Evolutionary conservation across 2,329 filamentous ascomycete genomes (phyloP).

Genomic region (Paracoccidioides brasiliensis): DNA sequence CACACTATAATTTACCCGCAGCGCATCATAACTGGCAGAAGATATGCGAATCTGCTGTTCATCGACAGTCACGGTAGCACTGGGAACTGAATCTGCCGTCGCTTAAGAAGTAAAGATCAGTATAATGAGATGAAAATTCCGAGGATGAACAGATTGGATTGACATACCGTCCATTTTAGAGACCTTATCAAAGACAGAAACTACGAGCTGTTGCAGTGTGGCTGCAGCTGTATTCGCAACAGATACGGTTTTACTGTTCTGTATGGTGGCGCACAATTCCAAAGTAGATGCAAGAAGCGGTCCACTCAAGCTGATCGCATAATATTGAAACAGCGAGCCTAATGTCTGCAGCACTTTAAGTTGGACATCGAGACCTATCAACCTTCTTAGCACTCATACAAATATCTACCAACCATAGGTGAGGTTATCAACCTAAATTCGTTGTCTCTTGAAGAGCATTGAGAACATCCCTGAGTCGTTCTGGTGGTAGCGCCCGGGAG

Average conservation of each 20-base stretch:
- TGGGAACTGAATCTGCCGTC: not conserved
- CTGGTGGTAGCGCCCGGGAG: conserved; percentile 62
- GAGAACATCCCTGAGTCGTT: conserved; percentile 71
- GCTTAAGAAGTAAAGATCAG: not conserved
- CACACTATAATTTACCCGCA: conserved; percentile 41
- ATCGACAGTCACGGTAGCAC: conserved; percentile 33
- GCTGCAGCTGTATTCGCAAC: conserved; percentile 93
- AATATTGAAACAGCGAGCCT: conserved; percentile 81
- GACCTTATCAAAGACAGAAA: conserved; percentile 87
- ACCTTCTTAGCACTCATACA: conserved; percentile 13
- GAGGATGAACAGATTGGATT: not conserved
- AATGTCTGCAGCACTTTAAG: conserved; percentile 90
- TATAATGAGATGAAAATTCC: not conserved
- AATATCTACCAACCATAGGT: not conserved
- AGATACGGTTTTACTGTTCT: conserved; percentile 81
- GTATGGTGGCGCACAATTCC: conserved; percentile 82
- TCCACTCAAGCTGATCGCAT: conserved; percentile 65
- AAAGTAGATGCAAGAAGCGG: conserved; percentile 69
- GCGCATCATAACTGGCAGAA: conserved; percentile 72
- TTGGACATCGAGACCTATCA: conserved; percentile 64
- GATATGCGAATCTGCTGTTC: conserved; percentile 54
- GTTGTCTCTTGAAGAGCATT: conserved; percentile 79
- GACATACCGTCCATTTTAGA: conserved; percentile 61
- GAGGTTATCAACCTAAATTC: conserved; percentile 43
- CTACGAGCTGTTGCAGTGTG: conserved; percentile 88